These are phyloP conservation scores for Xylariaceae sp. DNA, from an alignment of 2,329 filamentous ascomycete genomes.

Conservation along the genomic window DNA sequence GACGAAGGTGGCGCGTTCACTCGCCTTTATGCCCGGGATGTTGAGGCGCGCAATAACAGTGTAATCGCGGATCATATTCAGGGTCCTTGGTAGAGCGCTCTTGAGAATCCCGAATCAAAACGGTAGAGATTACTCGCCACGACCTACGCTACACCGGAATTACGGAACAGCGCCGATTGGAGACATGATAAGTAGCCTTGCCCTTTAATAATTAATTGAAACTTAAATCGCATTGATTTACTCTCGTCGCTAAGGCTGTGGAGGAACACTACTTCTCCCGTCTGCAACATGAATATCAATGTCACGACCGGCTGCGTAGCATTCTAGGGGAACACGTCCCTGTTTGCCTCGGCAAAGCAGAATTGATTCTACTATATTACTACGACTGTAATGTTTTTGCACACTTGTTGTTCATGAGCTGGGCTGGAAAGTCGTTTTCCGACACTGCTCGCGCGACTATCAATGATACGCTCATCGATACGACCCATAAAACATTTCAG, in stretches of 20 bases:
- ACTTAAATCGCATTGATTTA: slow-evolving; percentile 35
- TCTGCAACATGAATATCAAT: slow-evolving; percentile 28
- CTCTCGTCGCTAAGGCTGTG: slow-evolving; percentile 37
- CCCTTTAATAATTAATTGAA: too few species aligned
- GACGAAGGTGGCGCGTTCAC: slow-evolving; percentile 22
- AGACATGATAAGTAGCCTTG: too few species aligned
- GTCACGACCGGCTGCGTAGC: slow-evolving; percentile 28
- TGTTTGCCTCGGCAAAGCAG: slow-evolving; percentile 32
- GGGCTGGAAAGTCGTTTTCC: slow-evolving; percentile 25
- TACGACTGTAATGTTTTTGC: slow-evolving; percentile 28
- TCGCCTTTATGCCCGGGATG: slow-evolving; percentile 55
- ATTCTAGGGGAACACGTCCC: slow-evolving; percentile 34
- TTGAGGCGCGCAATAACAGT: slow-evolving; percentile 34
- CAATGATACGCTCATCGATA: slow-evolving; percentile 9
- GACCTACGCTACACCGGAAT: too few species aligned
- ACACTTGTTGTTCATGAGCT: slow-evolving; percentile 35
- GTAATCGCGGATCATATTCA: slow-evolving; percentile 15
- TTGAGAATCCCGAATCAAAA: too few species aligned
- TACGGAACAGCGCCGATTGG: too few species aligned
- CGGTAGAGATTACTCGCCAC: too few species aligned
- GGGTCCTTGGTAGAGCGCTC: neutral
- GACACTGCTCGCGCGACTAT: slow-evolving; percentile 7
- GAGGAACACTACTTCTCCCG: slow-evolving; percentile 18
- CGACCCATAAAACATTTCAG: slow-evolving; percentile 7
- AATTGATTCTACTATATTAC: slow-evolving; percentile 30